Evolutionary conservation across 768 basidiomycete species (phyloP).

Genomic region (Strobilomyces confusus): DNA sequence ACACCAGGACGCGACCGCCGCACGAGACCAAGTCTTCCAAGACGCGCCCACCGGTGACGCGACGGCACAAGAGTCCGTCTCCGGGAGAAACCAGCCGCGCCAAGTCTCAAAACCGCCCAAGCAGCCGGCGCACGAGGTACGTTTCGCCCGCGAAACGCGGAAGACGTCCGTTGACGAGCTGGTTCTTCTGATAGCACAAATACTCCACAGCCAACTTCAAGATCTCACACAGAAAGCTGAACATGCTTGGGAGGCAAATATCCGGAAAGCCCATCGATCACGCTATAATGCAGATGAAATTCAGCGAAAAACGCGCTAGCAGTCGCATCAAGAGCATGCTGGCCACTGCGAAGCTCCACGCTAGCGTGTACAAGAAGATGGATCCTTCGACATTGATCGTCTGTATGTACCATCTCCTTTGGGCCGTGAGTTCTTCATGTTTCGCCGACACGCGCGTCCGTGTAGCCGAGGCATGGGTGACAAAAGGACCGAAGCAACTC

Average conservation of each 20-base stretch:
- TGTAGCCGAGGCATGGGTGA: slow-evolving; percentile 91
- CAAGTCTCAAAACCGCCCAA: slow-evolving; percentile 15
- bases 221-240: slow-evolving; percentile 90
- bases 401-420: slow-evolving; percentile 48
- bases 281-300: slow-evolving; percentile 96
- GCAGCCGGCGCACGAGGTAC: slow-evolving; percentile 30
- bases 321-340: slow-evolving; percentile 86
- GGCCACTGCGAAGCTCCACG: slow-evolving; percentile 82
- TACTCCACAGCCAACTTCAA: slow-evolving; percentile 92
- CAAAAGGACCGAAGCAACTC: slow-evolving; percentile 64
- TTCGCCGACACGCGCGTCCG: slow-evolving; percentile 3
- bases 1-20: slow-evolving; percentile 23
- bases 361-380: slow-evolving; percentile 71
- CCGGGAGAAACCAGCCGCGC: slow-evolving; percentile 17
- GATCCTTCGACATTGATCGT: slow-evolving; percentile 71
- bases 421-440: background rate
- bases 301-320: slow-evolving; percentile 89
- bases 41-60: slow-evolving; percentile 24
- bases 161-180: slow-evolving; percentile 5
- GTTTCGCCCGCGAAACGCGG: background rate
- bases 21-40: slow-evolving; percentile 44
- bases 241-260: slow-evolving; percentile 83
- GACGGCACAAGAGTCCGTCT: slow-evolving; percentile 9
- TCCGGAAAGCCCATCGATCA: slow-evolving; percentile 89
- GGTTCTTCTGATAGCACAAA: slow-evolving; percentile 61